phyloP scores from a whole-genome alignment of 2,329 filamentous ascomycete genomes.

The Fusarium compactum region DNA sequence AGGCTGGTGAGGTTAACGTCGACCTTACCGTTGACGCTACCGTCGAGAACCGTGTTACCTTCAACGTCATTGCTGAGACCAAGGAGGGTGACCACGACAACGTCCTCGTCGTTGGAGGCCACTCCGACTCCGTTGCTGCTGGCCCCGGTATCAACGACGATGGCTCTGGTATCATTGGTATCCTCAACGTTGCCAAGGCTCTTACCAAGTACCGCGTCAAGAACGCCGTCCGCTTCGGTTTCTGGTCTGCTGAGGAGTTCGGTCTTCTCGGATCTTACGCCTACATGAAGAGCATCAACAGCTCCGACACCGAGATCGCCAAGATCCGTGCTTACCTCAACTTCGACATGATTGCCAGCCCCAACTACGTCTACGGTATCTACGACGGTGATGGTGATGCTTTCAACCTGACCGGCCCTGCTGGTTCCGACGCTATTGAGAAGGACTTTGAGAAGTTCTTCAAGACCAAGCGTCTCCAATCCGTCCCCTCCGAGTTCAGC shows the following conservation, averaged over 20 bases:
- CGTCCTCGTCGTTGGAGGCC: constrained; percentile 61
- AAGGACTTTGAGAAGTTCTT: constrained; percentile 69
- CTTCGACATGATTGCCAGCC: constrained; percentile 67
- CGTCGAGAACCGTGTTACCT: constrained; percentile 61
- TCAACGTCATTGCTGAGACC: constrained; percentile 65
- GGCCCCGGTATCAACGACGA: constrained; percentile 73
- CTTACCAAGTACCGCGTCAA: constrained; percentile 59
- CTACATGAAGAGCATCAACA: constrained; percentile 59
- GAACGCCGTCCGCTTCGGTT: constrained; percentile 63
- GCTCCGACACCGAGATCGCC: constrained; percentile 58
- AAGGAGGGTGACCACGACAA: constrained; percentile 62
- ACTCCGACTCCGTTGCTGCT: constrained; percentile 62
- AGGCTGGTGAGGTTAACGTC: constrained; percentile 50
- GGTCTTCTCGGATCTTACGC: constrained; percentile 62
- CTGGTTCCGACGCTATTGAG: constrained; percentile 71
- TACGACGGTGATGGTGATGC: constrained; percentile 72
- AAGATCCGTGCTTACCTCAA: constrained; percentile 68
- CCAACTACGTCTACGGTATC: constrained; percentile 65
- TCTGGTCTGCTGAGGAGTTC: constrained; percentile 66
- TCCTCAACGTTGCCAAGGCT: constrained; percentile 60
- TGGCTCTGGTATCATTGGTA: constrained; percentile 65
- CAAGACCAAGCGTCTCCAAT: constrained; percentile 59
- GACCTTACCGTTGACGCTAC: constrained; percentile 60
- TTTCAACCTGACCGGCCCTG: constrained; percentile 66
- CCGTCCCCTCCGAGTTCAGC: constrained; percentile 72